phyloP scores from a whole-genome alignment of 2,329 filamentous ascomycete genomes.

The Diaporthe sp. region DNA sequence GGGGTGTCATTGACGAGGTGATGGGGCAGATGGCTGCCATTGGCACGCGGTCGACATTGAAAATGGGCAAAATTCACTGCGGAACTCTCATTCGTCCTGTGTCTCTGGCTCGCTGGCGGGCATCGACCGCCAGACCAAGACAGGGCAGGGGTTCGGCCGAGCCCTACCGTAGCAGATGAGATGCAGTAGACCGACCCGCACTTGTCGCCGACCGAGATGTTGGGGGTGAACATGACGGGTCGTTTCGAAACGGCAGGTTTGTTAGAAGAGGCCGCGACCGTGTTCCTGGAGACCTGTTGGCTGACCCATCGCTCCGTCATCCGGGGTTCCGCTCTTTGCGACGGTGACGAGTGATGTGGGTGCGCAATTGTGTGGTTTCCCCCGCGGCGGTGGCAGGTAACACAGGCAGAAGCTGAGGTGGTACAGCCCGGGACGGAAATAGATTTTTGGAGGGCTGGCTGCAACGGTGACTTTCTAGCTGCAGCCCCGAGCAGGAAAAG shows the following conservation, averaged over 20 bases:
- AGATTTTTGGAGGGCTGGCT: slow-evolving; percentile 17
- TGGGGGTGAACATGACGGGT: neutral
- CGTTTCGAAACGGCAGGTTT: slow-evolving; percentile 10
- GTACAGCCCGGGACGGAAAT: slow-evolving; percentile 24
- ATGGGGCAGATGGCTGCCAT: neutral
- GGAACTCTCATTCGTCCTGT: neutral
- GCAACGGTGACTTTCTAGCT: slow-evolving; percentile 6
- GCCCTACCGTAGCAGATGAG: slow-evolving; percentile 1
- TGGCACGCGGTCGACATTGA: slow-evolving; percentile 11
- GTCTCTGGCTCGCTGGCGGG: neutral
- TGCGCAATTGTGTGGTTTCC: neutral
- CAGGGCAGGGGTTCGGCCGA: neutral
- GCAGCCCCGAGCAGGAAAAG: neutral
- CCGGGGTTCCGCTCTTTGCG: neutral
- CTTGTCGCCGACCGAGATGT: neutral
- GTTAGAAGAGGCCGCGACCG: neutral
- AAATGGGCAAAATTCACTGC: slow-evolving; percentile 27
- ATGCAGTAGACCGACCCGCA: slow-evolving; percentile 5
- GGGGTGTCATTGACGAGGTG: neutral
- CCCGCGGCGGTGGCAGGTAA: neutral
- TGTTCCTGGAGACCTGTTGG: slow-evolving; percentile 5
- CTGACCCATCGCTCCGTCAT: neutral
- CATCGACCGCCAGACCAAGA: neutral
- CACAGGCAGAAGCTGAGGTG: slow-evolving; percentile 26
- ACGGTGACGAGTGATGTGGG: neutral